Conservation (phyloP, 306 rosid genomes). For the Ceratonia siliqua region DNA sequence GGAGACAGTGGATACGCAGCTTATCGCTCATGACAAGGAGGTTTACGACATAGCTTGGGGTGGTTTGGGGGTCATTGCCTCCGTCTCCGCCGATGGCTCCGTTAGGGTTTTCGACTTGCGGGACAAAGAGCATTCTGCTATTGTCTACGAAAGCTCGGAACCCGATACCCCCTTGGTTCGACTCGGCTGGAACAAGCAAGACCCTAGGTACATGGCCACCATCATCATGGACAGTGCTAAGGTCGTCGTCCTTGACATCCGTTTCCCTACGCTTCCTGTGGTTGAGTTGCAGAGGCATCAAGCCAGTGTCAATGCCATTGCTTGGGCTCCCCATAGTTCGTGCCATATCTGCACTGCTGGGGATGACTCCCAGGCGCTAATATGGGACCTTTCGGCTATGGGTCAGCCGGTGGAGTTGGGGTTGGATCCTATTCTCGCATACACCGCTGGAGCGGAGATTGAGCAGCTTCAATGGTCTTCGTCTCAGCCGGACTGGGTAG, state of each 20-base stretch:
- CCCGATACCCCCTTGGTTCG: constrained; percentile 92
- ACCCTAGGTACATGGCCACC: constrained; percentile 96
- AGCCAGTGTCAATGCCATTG: constrained; percentile 87
- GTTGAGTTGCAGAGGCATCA: constrained; percentile 97
- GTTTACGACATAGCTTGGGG: constrained; percentile 99
- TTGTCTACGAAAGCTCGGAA: constrained; percentile 93
- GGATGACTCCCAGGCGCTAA: constrained; percentile 94
- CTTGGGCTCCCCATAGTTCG: constrained; percentile 98
- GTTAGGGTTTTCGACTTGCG: constrained; percentile 94
- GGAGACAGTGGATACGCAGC: constrained; percentile 91
- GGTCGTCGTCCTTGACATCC: constrained; percentile 95
- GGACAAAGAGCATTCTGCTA: constrained; percentile 93
- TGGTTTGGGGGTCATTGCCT: constrained; percentile 94
- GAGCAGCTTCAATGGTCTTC: constrained; percentile 99
- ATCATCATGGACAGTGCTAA: constrained; percentile 92
- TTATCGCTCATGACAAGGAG: constrained; percentile 94
- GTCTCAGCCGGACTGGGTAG: constrained; percentile 99
- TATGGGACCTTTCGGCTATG: constrained; percentile 98
- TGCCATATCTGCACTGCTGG: constrained; percentile 98
- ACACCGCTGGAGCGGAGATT: constrained; percentile 95
- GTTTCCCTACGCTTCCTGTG: constrained; percentile 94
- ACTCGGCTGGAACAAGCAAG: constrained; percentile 97
- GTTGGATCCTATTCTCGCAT: constrained; percentile 93
- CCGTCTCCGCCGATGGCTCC: constrained; percentile 97
- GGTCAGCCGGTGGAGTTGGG: constrained; percentile 94